Base-by-base conservation (phyloP, 805 yeast genomes). In the Jamesozyma spencerorum region DNA sequence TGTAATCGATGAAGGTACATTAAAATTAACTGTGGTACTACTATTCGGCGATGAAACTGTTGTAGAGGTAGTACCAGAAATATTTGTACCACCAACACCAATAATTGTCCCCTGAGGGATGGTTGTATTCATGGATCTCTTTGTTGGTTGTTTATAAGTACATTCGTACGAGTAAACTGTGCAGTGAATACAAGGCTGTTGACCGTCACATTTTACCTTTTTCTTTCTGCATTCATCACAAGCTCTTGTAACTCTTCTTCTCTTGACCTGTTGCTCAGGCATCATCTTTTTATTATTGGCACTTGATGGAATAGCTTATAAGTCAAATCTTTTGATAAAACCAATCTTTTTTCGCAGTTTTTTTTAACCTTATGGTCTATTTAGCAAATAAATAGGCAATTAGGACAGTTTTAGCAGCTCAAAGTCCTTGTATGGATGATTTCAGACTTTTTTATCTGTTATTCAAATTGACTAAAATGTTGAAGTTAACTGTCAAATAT, bases 81-180 rank as follows among this genome's bases (percentile, higher is more conserved):
- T 29, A 29, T 29, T 14, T 5, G 30, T 5, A 5, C 14, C 4
- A 27, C 14, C 5, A 27, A 4, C n/a, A 6, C 5, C n/a, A 27
- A 12, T 27, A 27, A 27, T 4, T 31, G 18, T 18, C 10, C 15
- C 10, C 33, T 17, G 3, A 18, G 10, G 14, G 34, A 13, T 22
- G n/a, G 18, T 29, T 14, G 18, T 17, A 31, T 19, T 26, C 28
- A 28, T 30, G 12, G 41, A 35, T 37, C 60, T 48, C 41, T 53
- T 56, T 3, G 81, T 70, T 8, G 94, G 90, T 53, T 84, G 85
- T 54, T 82, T 84, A 57, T 86, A 86, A 0, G 94, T 77, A 62
- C 96, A 86, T 42, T 76, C 81, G 59, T 82, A 84, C 17, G 85
- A 77, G 62, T 85, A 87, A 1, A 85, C 95, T 1, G 95, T 82